A percentile compares a stretch with the other conserved stretches of the same genome.
Conservation (phyloP, 306 rosid species). For the Pterocarpus macrocarpus region DNA sequence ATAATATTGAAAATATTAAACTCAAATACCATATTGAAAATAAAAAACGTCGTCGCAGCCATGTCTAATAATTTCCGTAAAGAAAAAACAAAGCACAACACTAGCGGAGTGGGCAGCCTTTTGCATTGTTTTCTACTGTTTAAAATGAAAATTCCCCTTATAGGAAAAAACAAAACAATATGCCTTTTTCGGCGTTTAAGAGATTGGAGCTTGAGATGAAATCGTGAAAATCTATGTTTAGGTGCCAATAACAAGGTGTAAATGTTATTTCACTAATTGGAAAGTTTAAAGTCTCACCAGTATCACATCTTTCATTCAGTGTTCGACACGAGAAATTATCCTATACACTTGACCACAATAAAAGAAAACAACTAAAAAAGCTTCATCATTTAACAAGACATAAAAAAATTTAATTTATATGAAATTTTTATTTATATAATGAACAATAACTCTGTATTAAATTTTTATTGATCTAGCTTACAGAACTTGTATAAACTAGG, state of each 20-base stretch:
- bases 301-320: neutral
- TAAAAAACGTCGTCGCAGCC: neutral
- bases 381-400: neutral
- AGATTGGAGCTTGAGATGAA: neutral
- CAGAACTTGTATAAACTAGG: neutral
- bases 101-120: too few species aligned
- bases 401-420: neutral
- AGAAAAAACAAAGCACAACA: neutral
- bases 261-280: neutral
- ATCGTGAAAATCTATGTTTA: neutral
- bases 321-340: neutral
- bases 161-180: too few species aligned
- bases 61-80: neutral
- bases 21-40: too few species aligned
- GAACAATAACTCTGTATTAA: too few species aligned
- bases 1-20: too few species aligned
- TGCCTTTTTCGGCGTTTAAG: too few species aligned
- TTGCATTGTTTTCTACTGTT: too few species aligned
- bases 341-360: neutral
- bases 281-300: neutral
- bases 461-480: neutral
- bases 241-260: neutral
- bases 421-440: neutral
- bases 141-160: too few species aligned
- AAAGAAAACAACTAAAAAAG: neutral